These are phyloP conservation scores for Colletotrichum phormii DNA, from an alignment of 2,329 filamentous ascomycete genomes.

Conservation along the genomic window DNA sequence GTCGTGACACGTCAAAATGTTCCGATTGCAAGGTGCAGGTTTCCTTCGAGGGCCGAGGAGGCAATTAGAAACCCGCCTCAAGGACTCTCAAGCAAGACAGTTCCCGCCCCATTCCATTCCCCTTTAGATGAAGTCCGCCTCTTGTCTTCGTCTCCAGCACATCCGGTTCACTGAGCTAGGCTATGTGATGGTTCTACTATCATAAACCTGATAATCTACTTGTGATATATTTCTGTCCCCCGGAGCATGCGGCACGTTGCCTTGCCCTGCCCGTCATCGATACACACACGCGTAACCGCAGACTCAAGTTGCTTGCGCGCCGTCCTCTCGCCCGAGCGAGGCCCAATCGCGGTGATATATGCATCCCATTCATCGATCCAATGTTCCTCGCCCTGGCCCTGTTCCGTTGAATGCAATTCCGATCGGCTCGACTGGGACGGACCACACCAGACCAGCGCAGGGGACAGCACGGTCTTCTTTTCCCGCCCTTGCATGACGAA, in stretches of 20 bases:
- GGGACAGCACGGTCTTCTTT: constrained; percentile 6
- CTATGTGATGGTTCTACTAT: neutral
- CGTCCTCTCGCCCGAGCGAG: constrained; percentile 7
- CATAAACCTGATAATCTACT: neutral
- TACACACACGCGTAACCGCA: neutral
- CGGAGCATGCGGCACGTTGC: neutral
- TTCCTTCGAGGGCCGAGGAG: neutral
- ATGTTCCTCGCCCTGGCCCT: neutral
- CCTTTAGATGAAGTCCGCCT: neutral
- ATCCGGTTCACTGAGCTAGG: neutral
- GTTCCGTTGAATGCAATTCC: neutral
- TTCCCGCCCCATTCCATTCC: constrained; percentile 6
- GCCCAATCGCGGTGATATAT: neutral
- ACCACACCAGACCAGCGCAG: neutral
- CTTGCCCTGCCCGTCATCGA: constrained; percentile 1
- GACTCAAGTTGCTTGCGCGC: neutral
- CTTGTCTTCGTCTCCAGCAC: neutral
- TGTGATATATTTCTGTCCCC: neutral
- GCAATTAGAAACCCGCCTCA: neutral
- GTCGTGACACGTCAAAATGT: neutral
- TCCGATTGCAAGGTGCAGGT: neutral
- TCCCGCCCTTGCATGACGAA: constrained; percentile 29
- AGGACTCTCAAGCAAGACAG: neutral
- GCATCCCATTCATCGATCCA: constrained; percentile 1
- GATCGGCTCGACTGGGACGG: neutral